Base-by-base conservation (phyloP, 305 asterid genomes). In the Fraxinus xanthoxyloides region DNA sequence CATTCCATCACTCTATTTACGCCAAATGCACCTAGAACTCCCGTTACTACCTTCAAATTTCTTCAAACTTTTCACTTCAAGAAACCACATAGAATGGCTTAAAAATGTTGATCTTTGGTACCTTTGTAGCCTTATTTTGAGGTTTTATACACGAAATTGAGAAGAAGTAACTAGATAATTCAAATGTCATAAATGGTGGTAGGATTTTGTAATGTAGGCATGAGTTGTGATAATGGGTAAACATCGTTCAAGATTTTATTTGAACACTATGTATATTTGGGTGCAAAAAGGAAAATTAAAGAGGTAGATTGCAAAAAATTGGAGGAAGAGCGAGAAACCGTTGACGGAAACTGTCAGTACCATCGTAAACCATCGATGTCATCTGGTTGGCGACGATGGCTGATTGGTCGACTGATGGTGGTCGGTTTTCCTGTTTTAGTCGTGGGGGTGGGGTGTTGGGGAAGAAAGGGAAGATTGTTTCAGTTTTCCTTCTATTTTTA, bases 161-260 rank as follows among this genome's bases (percentile, higher is more conserved):
- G 87, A 77, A 26, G 86, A 84, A 38, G 59, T 9, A 65, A 72
- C 78, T 26, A 79, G 79, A 75, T 23, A 70, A 80, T 77, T 88
- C 69, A 87, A 81, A 84, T 32, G 76, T 12, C 86, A 77, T 51
- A 72, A 36, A 56, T 78, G 76, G 56, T 77, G 30, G 34, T 76
- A 87, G 28, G 84, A 74, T 34, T 12, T 77, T 17, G 89, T 83
- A 15, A 77, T 61, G 86, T 76, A 85, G 84, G 74, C 21, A 23
- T 80, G 80, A 65, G 63, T 21, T 36, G 77, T 75, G 81, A 80
- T 89, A 86, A 89, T n/a, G 90, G 23, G 93, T 85, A 80, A 87
- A 86, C 98, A 95, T 93, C 85, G 79, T 86, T 89, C 89, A 89
- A 97, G 97, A 98, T 94, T 95, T 94, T 92, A 97, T 86, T 88